Conservation (phyloP, 2,329 filamentous ascomycete species). For the Paecilomyces sp. region DNA sequence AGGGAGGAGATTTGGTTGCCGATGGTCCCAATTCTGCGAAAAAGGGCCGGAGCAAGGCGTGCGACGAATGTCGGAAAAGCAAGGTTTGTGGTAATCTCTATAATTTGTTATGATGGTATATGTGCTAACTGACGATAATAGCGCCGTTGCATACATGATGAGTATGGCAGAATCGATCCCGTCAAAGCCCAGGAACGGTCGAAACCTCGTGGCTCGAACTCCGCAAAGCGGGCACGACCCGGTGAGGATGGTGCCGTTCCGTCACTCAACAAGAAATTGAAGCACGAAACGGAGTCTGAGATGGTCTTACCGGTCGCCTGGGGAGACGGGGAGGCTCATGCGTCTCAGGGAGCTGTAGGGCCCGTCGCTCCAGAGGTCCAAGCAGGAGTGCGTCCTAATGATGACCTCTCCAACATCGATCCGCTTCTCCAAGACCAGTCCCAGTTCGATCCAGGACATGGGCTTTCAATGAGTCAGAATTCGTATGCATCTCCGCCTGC, state of each 20-base stretch:
- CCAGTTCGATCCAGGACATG: constrained; percentile 9
- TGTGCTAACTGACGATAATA: constrained; percentile 25
- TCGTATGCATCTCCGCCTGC: constrained; percentile 31
- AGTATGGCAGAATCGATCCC: constrained; percentile 57
- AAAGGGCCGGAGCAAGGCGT: constrained; percentile 57
- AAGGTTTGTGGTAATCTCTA: constrained; percentile 43
- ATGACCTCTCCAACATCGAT: background rate
- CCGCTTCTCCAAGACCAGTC: background rate
- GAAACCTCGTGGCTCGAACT: constrained; percentile 51
- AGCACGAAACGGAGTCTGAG: constrained; percentile 26
- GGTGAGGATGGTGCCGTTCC: constrained; percentile 31
- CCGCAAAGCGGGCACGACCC: constrained; percentile 46
- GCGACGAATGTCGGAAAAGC: constrained; percentile 60
- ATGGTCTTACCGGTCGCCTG: constrained; percentile 8
- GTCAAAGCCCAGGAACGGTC: constrained; percentile 56
- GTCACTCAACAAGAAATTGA: constrained; percentile 23
- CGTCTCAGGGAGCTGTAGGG: constrained; percentile 8
- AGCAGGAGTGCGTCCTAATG: background rate
- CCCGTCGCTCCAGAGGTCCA: background rate
- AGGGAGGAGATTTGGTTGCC: constrained; percentile 21
- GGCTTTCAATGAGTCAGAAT: constrained; percentile 14
- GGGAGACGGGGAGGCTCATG: constrained; percentile 10
- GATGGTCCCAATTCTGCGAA: constrained; percentile 37
- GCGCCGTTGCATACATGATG: constrained; percentile 62
- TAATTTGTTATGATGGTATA: constrained; percentile 1